A percentile compares a stretch with the other conserved stretches of the same genome.
Conservation (phyloP, 78 protist species). For the Dictyostelium brefeldianum region DNA sequence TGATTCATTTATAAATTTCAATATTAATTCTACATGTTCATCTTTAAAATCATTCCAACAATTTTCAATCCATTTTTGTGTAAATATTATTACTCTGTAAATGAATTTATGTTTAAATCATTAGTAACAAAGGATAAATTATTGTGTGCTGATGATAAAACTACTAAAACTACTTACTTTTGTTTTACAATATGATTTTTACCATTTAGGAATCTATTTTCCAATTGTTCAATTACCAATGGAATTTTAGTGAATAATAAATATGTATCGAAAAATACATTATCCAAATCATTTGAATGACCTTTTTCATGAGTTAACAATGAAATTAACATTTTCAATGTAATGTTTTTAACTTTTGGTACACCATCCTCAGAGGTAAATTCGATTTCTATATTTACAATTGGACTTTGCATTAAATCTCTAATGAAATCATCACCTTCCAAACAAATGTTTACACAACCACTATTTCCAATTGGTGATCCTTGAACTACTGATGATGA, state of each 20-base stretch:
- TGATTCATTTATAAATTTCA: slow-evolving; percentile 33
- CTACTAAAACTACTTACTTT: slow-evolving; percentile 12
- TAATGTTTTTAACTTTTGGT: slow-evolving; percentile 57
- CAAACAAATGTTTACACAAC: neutral
- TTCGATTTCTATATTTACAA: slow-evolving; percentile 49
- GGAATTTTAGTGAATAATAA: slow-evolving; percentile 42
- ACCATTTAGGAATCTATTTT: slow-evolving; percentile 53
- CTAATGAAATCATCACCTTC: slow-evolving; percentile 79
- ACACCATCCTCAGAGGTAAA: slow-evolving; percentile 73
- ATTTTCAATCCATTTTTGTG: slow-evolving; percentile 54
- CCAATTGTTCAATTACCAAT: neutral
- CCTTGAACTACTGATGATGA: neutral
- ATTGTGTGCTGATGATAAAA: too few relatives aligned
- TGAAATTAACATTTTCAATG: slow-evolving; percentile 52
- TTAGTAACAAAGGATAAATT: too few relatives aligned
- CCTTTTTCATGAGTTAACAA: slow-evolving; percentile 69
- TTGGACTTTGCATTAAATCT: slow-evolving; percentile 61
- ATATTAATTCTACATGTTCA: neutral
- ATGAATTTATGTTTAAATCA: too few relatives aligned
- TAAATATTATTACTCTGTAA: slow-evolving; percentile 31
- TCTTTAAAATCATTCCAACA: slow-evolving; percentile 53
- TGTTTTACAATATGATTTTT: slow-evolving; percentile 33
- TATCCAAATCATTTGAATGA: slow-evolving; percentile 33
- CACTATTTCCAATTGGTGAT: slow-evolving; percentile 13
- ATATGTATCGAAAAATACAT: slow-evolving; percentile 60